Evolutionary conservation across 2,329 filamentous ascomycete genomes (phyloP).

Genomic region (Orbilia javanica): DNA sequence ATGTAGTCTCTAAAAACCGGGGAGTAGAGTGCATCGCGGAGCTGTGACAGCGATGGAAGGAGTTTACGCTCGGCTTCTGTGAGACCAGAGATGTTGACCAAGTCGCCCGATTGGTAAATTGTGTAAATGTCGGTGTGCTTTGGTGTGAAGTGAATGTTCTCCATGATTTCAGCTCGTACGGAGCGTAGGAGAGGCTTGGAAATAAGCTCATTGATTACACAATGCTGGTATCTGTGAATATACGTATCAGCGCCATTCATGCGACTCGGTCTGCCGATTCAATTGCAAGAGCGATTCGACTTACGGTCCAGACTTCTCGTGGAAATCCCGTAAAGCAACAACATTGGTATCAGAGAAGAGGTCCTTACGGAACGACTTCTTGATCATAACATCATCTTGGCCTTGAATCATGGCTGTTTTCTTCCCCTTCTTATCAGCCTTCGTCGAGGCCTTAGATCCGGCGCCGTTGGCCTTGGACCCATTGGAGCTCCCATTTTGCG

Average conservation of each 20-base stretch:
- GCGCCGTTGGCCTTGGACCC: conserved; percentile 28
- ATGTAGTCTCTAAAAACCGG: conserved; percentile 89
- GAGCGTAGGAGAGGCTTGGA: conserved; percentile 83
- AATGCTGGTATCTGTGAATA: conserved; percentile 81
- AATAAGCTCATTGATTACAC: conserved; percentile 85
- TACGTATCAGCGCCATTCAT: conserved; percentile 1
- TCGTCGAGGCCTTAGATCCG: background rate
- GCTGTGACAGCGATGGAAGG: conserved; percentile 86
- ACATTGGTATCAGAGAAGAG: conserved; percentile 75
- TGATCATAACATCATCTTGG: conserved; percentile 46
- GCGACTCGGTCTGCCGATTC: background rate
- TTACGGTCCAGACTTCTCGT: conserved; percentile 73
- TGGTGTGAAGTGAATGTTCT: conserved; percentile 93
- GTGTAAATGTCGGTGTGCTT: conserved; percentile 99
- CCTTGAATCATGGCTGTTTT: conserved; percentile 51
- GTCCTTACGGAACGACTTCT: conserved; percentile 72
- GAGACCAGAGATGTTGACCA: conserved; percentile 95
- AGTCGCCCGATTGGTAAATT: conserved; percentile 97
- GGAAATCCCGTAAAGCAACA: conserved; percentile 72
- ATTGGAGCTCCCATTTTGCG: conserved; percentile 37
- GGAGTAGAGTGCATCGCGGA: conserved; percentile 97
- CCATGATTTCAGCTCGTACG: conserved; percentile 88
- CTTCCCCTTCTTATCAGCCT: conserved; percentile 47
- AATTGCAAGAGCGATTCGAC: conserved; percentile 30
- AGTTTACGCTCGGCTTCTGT: conserved; percentile 86